Evolutionary conservation across 2,329 filamentous ascomycete genomes (phyloP), one percentile per base, ranked within the genome.

Genomic region (Nigrospora osmanthi): DNA sequence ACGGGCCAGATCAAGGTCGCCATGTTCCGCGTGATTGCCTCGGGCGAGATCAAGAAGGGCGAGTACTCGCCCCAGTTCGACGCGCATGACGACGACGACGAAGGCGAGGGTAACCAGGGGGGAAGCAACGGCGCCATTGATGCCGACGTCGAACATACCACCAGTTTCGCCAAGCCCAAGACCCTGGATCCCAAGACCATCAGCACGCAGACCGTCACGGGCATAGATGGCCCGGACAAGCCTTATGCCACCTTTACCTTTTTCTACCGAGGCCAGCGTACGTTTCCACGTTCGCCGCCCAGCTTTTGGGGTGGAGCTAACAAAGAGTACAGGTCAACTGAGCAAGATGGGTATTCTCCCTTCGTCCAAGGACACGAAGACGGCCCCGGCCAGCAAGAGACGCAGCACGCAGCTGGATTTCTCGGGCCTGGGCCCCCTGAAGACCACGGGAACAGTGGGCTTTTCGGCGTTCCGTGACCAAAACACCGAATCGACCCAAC

Each of bases 21-120:
- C 50, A 82, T 98, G 70, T 97, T 96, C 66, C 83, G 93, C 28
- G 93, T 98, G 10, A 73, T 97, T 38, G 93, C 93, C 2, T 95
- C 89, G 7, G 93, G 93, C 13, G 93, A 97, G 64, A 95, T 98
- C 61, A 97, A 96, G 69, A 88, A 90, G 60, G 93, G 93, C 51
- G 93, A 98, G 66, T 98, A 97, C 65, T 95, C 90, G 1, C 93
- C 93, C 12, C 93, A 97, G 59, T 97, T 97, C 52, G 90, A 95
- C 62, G 91, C 91, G 3, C 89, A 97, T 57, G 93, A 97, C 58
- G 91, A 95, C 51, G 90, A 95, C 50, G 63, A 62, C 28, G 70
- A 75, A 15, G 63, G 65, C 45, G 65, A 74, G 28, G 67, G 61
- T 34, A 68, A 68, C 39, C 73, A 77, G 47, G 69, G 71, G 28